These are phyloP conservation scores for Sphagnum tenellum DNA, from an alignment of 225 moss, liverwort and hornwort genomes.

Conservation along the genomic window DNA sequence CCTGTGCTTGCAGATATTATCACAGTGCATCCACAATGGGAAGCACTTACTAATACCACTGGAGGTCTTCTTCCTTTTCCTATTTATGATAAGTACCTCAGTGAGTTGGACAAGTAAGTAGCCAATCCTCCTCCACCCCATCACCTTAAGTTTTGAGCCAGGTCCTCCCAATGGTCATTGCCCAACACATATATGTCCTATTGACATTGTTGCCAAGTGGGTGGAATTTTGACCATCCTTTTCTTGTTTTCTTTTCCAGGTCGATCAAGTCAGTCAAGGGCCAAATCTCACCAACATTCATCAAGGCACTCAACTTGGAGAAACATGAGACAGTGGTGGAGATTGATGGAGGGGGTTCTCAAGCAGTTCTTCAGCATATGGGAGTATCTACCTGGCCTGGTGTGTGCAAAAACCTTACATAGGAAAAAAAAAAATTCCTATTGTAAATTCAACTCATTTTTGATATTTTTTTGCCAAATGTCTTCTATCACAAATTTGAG, in stretches of 20 bases:
- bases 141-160: background rate
- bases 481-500: too few species aligned
- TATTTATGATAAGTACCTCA: slow-evolving; percentile 69
- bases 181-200: background rate
- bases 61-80: slow-evolving; percentile 64
- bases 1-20: slow-evolving; percentile 79
- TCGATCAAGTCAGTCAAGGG: slow-evolving; percentile 61
- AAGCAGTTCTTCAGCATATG: slow-evolving; percentile 76
- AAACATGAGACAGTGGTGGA: slow-evolving; percentile 78
- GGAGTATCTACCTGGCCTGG: slow-evolving; percentile 93
- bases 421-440: too few species aligned
- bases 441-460: too few species aligned
- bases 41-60: slow-evolving; percentile 70
- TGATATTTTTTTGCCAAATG: too few species aligned
- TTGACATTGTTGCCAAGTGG: background rate
- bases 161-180: background rate
- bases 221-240: too few species aligned
- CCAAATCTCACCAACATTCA: slow-evolving; percentile 37
- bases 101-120: slow-evolving; percentile 82
- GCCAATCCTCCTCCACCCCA: too few species aligned
- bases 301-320: slow-evolving; percentile 50
- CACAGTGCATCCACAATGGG: slow-evolving; percentile 74
- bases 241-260: slow-evolving; percentile 34
- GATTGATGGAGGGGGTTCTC: slow-evolving; percentile 68
- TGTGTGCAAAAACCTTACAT: slow-evolving; percentile 8